A percentile compares a stretch with the other conserved stretches of the same genome.
phyloP scores from a whole-genome alignment of 345 rosid species.

The Eucalyptus curtisii region DNA sequence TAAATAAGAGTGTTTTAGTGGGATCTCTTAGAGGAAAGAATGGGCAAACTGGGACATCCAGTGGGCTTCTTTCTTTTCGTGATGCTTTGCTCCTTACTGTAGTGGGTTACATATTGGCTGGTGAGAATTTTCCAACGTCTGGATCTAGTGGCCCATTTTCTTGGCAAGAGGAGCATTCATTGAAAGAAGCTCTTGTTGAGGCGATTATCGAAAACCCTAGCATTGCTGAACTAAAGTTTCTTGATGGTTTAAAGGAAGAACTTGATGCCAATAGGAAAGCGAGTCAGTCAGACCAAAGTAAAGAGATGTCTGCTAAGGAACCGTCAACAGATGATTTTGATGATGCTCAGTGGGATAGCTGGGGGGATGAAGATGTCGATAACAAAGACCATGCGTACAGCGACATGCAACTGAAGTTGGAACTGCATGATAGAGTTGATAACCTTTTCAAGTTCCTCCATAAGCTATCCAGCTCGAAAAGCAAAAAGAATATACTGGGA shows the following conservation, averaged over 20 bases:
- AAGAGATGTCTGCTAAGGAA: slow-evolving; percentile 31
- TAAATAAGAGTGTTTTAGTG: slow-evolving; percentile 52
- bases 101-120: slow-evolving; percentile 81
- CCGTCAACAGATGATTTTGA: slow-evolving; percentile 72
- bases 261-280: slow-evolving; percentile 51
- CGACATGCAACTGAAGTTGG: slow-evolving; percentile 83
- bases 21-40: slow-evolving; percentile 33
- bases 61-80: slow-evolving; percentile 52
- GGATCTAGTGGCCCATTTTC: slow-evolving; percentile 90
- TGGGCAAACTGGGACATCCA: slow-evolving; percentile 20
- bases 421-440: slow-evolving; percentile 85
- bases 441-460: slow-evolving; percentile 68
- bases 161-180: slow-evolving; percentile 95
- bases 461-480: slow-evolving; percentile 54
- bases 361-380: slow-evolving; percentile 77
- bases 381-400: slow-evolving; percentile 38
- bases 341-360: slow-evolving; percentile 94
- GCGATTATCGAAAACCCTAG: slow-evolving; percentile 68
- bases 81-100: slow-evolving; percentile 71
- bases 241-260: slow-evolving; percentile 53
- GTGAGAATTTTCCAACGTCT: slow-evolving; percentile 91
- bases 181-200: slow-evolving; percentile 82
- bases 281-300: slow-evolving; percentile 21
- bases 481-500: slow-evolving; percentile 30
- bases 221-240: slow-evolving; percentile 59